Evolutionary conservation across 2,329 filamentous ascomycete genomes (phyloP), one percentile per base, ranked within the genome.

Genomic region (Pyrenophora teres): DNA sequence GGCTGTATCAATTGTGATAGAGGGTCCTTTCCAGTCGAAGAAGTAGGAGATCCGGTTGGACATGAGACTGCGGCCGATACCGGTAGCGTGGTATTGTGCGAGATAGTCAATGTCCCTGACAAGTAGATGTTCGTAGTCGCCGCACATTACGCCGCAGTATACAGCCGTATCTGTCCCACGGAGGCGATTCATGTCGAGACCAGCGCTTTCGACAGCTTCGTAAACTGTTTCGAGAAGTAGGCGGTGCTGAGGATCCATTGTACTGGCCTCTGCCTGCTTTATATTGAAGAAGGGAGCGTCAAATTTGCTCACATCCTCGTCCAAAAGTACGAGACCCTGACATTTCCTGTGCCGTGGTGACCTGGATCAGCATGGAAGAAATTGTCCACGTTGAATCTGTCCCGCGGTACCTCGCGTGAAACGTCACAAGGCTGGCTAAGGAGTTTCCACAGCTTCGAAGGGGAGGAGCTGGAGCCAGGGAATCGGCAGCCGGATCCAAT

Each of bases 131-230:
- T 8, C 59, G 31, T 67, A 69, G 45, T 72, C 69, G 0, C 55
- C 54, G 31, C 55, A 58, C 6, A 52, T 59, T 2, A 54, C 56
- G 2, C 68, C 68, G 3, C 66, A 52, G 43, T 66, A 71, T n/a
- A 65, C 63, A 7, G 62, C 64, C 4, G 65, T 56, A 37, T 66
- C 56, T 21, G 59, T 64, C 7, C 71, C 69, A 8, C 69, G 52
- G 1, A 66, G 55, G 2, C 60, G 44, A 12, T 50, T 1, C 65
- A 64, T 61, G 3, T 63, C 56, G 0, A 70, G 55, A 7, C 71
- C 73, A 15, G 64, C 74, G 46, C 62, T 71, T 40, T 78, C 76
- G 1, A 83, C 56, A 0, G 74, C 72, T 56, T 77, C 72, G 23
- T 72, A 74, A 0, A 65, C 60, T 6, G 63, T 63, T 51, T 74